Conservation (phyloP, 2,329 filamentous ascomycete genomes). For the Botrytis byssoidea region DNA sequence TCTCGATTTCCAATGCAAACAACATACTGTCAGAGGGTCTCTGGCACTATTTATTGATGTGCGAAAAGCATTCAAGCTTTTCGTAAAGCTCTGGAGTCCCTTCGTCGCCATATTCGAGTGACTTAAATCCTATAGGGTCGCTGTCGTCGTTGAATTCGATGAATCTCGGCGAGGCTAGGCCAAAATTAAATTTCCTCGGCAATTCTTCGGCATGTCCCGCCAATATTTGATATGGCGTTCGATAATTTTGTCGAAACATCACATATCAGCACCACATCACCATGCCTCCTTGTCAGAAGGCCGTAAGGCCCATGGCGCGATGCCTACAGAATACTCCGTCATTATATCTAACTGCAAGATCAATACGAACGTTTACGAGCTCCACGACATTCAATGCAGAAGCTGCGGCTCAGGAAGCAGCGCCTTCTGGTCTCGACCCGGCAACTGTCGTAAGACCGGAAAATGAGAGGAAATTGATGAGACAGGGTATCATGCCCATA, state of each 20-base stretch:
- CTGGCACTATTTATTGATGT: conserved; percentile 33
- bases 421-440: conserved; percentile 57
- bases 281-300: conserved; percentile 62
- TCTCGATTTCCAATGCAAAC: not conserved
- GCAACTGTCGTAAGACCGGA: conserved; percentile 62
- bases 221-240: conserved; percentile 23
- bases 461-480: conserved; percentile 67
- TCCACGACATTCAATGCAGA: conserved; percentile 41
- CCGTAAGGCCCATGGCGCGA: conserved; percentile 55
- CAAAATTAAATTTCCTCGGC: conserved; percentile 32
- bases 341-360: conserved; percentile 30
- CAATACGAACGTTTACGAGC: conserved; percentile 36
- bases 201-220: conserved; percentile 31
- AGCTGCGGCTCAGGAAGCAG: conserved; percentile 40
- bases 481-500: conserved; percentile 67
- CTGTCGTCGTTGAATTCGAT: conserved; percentile 22
- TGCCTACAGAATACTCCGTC: conserved; percentile 47
- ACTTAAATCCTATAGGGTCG: conserved; percentile 21
- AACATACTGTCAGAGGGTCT: conserved; percentile 43
- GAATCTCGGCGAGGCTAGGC: conserved; percentile 26
- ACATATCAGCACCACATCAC: conserved; percentile 27
- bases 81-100: conserved; percentile 35
- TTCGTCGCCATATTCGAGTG: conserved; percentile 38
- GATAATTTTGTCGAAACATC: conserved; percentile 33
- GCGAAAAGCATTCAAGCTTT: conserved; percentile 34